Percentiles rank a stretch among this genome's conserved stretches.
Conservation (phyloP, 306 rosid species). For the Arachis stenosperma region DNA sequence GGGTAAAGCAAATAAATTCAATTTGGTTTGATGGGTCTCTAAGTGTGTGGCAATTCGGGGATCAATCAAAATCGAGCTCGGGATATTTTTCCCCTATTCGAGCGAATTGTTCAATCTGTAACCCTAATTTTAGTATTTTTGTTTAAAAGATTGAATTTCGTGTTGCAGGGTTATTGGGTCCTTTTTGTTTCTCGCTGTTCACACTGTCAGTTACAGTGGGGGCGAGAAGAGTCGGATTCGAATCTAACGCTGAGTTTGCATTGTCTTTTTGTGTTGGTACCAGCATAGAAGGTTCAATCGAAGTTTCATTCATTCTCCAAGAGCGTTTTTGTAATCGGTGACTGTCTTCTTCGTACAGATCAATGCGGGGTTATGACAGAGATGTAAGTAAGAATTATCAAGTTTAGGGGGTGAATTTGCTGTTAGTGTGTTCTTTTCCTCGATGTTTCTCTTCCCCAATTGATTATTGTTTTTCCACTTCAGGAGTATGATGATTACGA, state of each 20-base stretch:
- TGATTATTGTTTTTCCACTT: conserved; percentile 13
- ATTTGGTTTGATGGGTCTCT: not conserved
- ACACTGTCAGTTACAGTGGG: conserved; percentile 40
- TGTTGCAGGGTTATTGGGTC: conserved; percentile 7
- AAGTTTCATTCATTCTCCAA: conserved; percentile 16
- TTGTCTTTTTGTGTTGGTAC: conserved; percentile 25
- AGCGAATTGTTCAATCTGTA: not conserved
- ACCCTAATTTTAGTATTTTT: conserved; percentile 27
- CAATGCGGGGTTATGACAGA: conserved; percentile 70
- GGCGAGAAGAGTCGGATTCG: conserved; percentile 2
- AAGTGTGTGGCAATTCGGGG: conserved; percentile 17
- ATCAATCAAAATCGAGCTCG: not conserved
- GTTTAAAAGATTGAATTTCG: not conserved
- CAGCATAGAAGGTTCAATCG: conserved; percentile 7
- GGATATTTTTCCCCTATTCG: not conserved
- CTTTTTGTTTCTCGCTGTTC: not conserved
- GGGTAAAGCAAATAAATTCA: not conserved
- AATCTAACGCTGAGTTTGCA: conserved; percentile 26
- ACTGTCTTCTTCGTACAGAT: conserved; percentile 16
- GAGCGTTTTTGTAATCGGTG: conserved; percentile 32
- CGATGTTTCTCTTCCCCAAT: not conserved
- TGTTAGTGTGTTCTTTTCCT: not conserved
- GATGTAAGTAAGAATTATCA: conserved; percentile 59
- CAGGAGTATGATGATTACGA: conserved; percentile 59
- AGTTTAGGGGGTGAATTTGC: conserved; percentile 10